Evolutionary conservation across 202 grass and related monocot species (phyloP).

Genomic region (Schoenoplectus tabernaemontani): DNA sequence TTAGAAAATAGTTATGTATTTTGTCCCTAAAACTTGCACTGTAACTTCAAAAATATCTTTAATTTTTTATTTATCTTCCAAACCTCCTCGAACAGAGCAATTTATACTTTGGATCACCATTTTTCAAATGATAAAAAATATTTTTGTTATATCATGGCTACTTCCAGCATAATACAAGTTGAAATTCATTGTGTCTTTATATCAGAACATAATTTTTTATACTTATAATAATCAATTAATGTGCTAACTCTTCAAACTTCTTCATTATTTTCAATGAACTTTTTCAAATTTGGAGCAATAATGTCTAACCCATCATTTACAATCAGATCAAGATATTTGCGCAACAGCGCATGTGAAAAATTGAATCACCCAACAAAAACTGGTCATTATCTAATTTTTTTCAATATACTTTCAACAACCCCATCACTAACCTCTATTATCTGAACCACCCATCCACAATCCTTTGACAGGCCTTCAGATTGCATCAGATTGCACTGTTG

Average conservation of each 20-base stretch:
- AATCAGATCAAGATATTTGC: not conserved
- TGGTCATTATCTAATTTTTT: not conserved
- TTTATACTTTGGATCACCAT: not conserved
- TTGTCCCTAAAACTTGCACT: not conserved
- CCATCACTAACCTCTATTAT: not conserved
- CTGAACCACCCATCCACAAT: slow-evolving; percentile 10
- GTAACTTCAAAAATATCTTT: not conserved
- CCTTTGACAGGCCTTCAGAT: too few species aligned
- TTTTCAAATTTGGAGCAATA: not conserved
- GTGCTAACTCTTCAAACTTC: not conserved
- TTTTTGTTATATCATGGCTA: not conserved
- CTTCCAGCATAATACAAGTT: not conserved
- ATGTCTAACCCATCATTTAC: not conserved
- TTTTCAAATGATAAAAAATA: not conserved
- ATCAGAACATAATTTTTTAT: not conserved
- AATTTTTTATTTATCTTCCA: not conserved
- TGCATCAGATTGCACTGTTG: too few species aligned
- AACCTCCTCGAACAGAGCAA: not conserved
- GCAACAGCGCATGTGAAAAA: not conserved
- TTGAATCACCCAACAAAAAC: not conserved
- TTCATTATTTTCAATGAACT: not conserved
- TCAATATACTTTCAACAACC: not conserved
- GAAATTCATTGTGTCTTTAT: not conserved
- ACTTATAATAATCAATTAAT: not conserved
- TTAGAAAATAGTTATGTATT: not conserved